Conservation (phyloP, 192 early-diverging fungal species). For the Backusella westeae region DNA sequence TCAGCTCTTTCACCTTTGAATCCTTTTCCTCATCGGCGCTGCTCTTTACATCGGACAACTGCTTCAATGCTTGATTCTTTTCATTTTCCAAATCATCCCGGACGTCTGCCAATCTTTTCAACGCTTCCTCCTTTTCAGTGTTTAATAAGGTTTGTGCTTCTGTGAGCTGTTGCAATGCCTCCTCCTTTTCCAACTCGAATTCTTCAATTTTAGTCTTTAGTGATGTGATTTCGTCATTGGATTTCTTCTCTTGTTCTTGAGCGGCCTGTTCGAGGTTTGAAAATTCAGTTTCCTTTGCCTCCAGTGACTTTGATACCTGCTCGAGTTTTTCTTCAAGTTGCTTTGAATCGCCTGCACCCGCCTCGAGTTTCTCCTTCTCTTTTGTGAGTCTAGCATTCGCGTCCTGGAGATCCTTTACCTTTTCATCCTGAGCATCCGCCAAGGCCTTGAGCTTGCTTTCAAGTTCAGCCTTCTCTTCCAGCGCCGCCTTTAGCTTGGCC, state of each 20-base stretch:
- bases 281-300: neutral
- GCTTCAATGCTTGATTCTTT: slow-evolving; percentile 2
- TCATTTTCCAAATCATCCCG: slow-evolving; percentile 4
- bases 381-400: neutral
- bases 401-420: neutral
- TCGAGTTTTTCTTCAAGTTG: neutral
- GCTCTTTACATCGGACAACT: neutral
- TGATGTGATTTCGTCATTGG: neutral
- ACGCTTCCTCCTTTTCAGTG: neutral
- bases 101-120: neutral
- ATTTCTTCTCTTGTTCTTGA: neutral
- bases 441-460: slow-evolving; percentile 3
- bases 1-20: neutral
- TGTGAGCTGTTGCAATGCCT: neutral
- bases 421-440: neutral
- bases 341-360: neutral
- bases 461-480: neutral
- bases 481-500: neutral
- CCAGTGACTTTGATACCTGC: neutral
- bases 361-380: neutral
- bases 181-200: neutral
- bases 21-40: neutral
- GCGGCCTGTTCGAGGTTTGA: neutral
- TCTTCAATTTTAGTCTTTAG: neutral
- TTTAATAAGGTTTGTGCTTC: neutral